A percentile compares a stretch with the other conserved stretches of the same genome.
Conservation (phyloP, 345 rosid genomes). For the Combretum micranthum region DNA sequence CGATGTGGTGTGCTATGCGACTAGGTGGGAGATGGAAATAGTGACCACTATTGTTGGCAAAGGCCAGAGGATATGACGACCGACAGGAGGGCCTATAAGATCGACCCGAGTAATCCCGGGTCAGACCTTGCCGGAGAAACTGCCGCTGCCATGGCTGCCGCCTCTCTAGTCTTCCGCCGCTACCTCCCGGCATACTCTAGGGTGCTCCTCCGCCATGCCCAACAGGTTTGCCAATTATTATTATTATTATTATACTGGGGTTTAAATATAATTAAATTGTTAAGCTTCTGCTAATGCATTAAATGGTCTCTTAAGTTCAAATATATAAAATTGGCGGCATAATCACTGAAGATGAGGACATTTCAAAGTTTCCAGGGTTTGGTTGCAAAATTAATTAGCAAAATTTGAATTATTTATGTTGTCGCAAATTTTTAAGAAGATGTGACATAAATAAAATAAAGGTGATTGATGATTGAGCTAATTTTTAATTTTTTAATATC, state of each 20-base stretch:
- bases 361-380: no score
- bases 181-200: conserved; percentile 27
- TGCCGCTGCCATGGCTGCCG: conserved; percentile 45
- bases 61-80: conserved; percentile 62
- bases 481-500: no score
- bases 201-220: conserved; percentile 35
- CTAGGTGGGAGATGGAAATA: conserved; percentile 46
- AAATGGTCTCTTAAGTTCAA: not conserved
- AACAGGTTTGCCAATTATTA: conserved; percentile 21
- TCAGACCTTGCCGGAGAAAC: conserved; percentile 55
- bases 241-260: not conserved
- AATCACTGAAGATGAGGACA: no score
- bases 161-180: conserved; percentile 35
- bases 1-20: not conserved
- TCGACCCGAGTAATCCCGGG: conserved; percentile 30
- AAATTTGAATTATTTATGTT: no score
- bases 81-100: conserved; percentile 27
- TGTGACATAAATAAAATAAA: no score
- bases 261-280: no score
- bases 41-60: conserved; percentile 49
- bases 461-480: no score
- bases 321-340: no score
- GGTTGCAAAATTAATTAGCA: no score
- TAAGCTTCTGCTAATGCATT: no score
- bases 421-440: no score